Percentiles rank a stretch among this genome's conserved stretches.
phyloP scores from a whole-genome alignment of 163 green algal species.

The Chlamydomonas reinhardtii region DNA sequence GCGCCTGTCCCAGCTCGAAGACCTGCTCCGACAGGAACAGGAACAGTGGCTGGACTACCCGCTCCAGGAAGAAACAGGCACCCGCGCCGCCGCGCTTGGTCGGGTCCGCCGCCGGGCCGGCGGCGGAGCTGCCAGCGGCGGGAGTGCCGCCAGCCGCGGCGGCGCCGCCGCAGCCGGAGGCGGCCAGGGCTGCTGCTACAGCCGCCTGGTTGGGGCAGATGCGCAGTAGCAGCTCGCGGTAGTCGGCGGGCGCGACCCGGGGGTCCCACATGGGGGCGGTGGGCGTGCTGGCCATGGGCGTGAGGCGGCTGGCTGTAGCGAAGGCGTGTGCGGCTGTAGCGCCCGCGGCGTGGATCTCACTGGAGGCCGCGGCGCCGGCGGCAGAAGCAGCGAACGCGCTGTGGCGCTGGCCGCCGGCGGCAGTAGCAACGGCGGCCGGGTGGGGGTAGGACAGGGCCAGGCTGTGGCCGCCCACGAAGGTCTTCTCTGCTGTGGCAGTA shows the following conservation, averaged over 20 bases:
- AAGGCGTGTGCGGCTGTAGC: no score
- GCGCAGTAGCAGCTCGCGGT: constrained; percentile 16
- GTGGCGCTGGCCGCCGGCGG: no score
- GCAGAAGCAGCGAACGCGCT: neutral
- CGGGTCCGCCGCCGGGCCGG: neutral
- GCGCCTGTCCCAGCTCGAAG: constrained; percentile 29
- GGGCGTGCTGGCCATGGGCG: neutral
- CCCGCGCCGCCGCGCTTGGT: no score
- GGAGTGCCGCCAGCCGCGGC: neutral
- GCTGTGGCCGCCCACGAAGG: no score
- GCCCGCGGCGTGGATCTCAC: no score
- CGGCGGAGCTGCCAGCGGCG: constrained; percentile 61
- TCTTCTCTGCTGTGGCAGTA: no score
- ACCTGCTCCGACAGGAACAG: constrained; percentile 34
- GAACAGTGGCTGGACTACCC: constrained; percentile 38
- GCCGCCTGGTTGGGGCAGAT: constrained; percentile 27
- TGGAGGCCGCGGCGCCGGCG: neutral
- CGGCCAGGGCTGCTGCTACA: neutral
- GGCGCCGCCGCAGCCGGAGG: neutral
- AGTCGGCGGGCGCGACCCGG: neutral
- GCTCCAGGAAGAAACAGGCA: neutral
- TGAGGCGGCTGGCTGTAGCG: neutral
- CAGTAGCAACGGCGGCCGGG: neutral
- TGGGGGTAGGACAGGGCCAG: no score
- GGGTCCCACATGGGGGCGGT: neutral